Conservation (phyloP, 805 yeast genomes). For the Cyberlindnera amylophila region DNA sequence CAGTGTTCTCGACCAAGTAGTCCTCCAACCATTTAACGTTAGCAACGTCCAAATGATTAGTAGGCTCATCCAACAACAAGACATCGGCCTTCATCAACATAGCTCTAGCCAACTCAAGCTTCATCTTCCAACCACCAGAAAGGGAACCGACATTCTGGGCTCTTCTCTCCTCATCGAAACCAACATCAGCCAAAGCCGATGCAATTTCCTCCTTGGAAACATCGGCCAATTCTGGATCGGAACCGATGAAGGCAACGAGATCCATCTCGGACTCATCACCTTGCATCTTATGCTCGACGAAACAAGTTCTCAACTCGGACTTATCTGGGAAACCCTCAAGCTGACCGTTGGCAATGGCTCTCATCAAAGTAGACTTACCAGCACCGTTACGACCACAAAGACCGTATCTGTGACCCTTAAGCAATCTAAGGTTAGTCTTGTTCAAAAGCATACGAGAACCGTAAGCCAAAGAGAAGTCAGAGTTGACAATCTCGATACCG, state of each 20-base stretch:
- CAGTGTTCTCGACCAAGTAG: conserved; percentile 74
- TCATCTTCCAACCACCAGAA: conserved; percentile 99
- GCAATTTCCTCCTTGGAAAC: conserved; percentile 71
- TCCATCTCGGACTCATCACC: conserved; percentile 92
- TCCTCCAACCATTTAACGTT: conserved; percentile 94
- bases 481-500: conserved; percentile 87
- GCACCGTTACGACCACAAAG: conserved; percentile 98
- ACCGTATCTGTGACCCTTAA: conserved; percentile 96
- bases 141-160: conserved; percentile 88
- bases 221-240: conserved; percentile 73
- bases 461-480: conserved; percentile 93
- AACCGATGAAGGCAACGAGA: conserved; percentile 80
- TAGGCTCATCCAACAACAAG: conserved; percentile 92
- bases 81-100: conserved; percentile 98
- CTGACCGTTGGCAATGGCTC: conserved; percentile 95
- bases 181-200: conserved; percentile 75
- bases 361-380: conserved; percentile 96
- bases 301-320: conserved; percentile 83
- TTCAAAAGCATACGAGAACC: conserved; percentile 96
- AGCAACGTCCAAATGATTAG: conserved; percentile 93
- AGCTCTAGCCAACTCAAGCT: conserved; percentile 96
- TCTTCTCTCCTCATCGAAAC: conserved; percentile 87
- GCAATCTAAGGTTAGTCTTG: conserved; percentile 81
- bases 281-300: conserved; percentile 95
- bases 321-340: conserved; percentile 96